Percentiles rank a stretch among this genome's conserved stretches.
phyloP scores from a whole-genome alignment of 768 basidiomycete genomes.

The Tylopilus sp. region DNA sequence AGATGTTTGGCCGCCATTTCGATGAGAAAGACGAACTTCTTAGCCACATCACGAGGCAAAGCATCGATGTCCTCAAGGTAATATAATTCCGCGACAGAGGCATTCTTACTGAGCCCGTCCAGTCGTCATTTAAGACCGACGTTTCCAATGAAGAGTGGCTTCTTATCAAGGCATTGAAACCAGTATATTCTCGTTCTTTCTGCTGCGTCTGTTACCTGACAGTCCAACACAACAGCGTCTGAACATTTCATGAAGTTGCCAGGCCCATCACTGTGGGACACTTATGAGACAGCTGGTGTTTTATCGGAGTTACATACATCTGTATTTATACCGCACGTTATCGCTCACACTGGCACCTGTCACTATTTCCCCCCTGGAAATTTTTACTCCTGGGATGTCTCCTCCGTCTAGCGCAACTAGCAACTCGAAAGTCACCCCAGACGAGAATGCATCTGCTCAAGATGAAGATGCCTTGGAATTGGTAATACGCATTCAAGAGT shows the following conservation, averaged over 20 bases:
- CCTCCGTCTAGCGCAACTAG: constrained; percentile 9
- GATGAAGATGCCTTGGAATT: constrained; percentile 53
- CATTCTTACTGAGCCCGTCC: constrained; percentile 11
- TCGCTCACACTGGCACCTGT: neutral
- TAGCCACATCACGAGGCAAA: constrained; percentile 86
- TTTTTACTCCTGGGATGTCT: constrained; percentile 21
- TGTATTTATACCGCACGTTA: constrained; percentile 31
- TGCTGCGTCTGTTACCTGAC: neutral
- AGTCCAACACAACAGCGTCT: constrained; percentile 31
- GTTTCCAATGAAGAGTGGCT: constrained; percentile 91
- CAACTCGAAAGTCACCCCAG: constrained; percentile 10
- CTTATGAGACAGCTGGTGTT: neutral
- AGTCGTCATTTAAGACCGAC: constrained; percentile 86
- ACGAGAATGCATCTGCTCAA: constrained; percentile 18
- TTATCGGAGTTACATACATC: constrained; percentile 24
- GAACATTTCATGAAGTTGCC: constrained; percentile 29
- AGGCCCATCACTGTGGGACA: neutral
- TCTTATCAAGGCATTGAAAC: constrained; percentile 84
- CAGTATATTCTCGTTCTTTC: constrained; percentile 36
- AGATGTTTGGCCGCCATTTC: constrained; percentile 95
- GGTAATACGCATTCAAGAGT: constrained; percentile 41
- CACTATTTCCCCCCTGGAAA: neutral
- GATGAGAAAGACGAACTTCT: constrained; percentile 93
- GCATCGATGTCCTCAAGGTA: constrained; percentile 95
- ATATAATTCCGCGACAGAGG: neutral